Evolutionary conservation across 371 early-diverging fungal species (phyloP), one percentile per base, ranked within the genome.

Genomic region (Mortierella sp.): DNA sequence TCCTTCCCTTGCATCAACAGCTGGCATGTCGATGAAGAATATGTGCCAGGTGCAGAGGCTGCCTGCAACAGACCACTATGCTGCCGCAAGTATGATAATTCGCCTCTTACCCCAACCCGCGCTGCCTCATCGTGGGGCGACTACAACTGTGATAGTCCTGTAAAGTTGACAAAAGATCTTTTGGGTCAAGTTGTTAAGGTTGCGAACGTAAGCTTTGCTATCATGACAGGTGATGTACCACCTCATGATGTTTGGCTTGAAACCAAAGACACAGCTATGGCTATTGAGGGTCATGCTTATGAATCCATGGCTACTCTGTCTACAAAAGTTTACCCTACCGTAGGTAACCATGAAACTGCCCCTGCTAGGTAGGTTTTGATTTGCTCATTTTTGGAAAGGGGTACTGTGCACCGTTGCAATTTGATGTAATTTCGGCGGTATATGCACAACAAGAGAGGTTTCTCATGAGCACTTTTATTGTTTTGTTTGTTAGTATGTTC

Each of bases 161-260:
- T 86, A 24, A 67, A 77, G 20, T 45, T 89, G 74, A 83, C 87
- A 3, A 84, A 90, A 65, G 87, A 88, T 11, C 66, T 90, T 66
- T 62, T 91, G 43, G 84, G 67, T 52, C 84, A 85, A 20, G 54
- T 86, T 80, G 14, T 81, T 43, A 14, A 83, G 6, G 78, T 75
- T 39, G 84, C 88, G 12, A 71, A 84, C 24, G 73, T 84, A n/a
- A 73, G 66, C 22, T 90, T 91, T 75, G 86, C 84, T 28, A 85
- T 91, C 28, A 68, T 91, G 70, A 89, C 90, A 4, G 91, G 91
- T 20, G 91, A 91, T 72, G 70, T 91, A 6, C 91, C 91, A 22
- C 89, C 91, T 1, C 91, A 91, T 35, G 89, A 91, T 69, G 84
- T 90, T 5, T 91, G 91, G 91, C 68, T 84, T 9, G 64, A 66